Evolutionary conservation across 306 rosid species (phyloP).

Genomic region (Trifolium repens): DNA sequence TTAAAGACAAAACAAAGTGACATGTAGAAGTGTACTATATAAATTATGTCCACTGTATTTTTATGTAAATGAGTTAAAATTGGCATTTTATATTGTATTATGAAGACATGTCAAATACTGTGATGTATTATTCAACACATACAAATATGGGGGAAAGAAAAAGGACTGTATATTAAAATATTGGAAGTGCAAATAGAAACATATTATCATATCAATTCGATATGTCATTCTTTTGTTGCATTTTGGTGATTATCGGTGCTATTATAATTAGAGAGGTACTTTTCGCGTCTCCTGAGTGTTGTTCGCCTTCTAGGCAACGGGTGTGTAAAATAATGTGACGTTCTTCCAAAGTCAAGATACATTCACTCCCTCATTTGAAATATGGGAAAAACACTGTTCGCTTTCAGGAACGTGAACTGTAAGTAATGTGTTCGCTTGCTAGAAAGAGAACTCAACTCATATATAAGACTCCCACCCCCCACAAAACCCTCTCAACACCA

Average conservation of each 20-base stretch:
- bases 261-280: too few relatives aligned
- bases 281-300: too few relatives aligned
- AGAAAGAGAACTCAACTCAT: too few relatives aligned
- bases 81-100: not conserved
- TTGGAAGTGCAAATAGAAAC: slow-evolving; percentile 9
- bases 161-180: slow-evolving; percentile 5
- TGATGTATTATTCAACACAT: not conserved
- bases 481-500: too few relatives aligned
- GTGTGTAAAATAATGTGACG: too few relatives aligned
- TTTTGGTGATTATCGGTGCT: slow-evolving; percentile 13
- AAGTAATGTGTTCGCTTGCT: too few relatives aligned
- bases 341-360: too few relatives aligned
- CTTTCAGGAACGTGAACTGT: too few relatives aligned
- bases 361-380: too few relatives aligned
- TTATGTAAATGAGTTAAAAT: not conserved
- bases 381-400: too few relatives aligned
- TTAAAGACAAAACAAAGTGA: slow-evolving; percentile 24
- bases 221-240: slow-evolving; percentile 22
- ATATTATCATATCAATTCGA: not conserved
- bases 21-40: not conserved
- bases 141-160: not conserved
- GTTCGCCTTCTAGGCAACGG: too few relatives aligned
- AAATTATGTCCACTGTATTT: slow-evolving; percentile 26
- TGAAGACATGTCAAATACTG: not conserved
- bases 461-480: too few relatives aligned